Percentiles rank a stretch among this genome's conserved stretches.
Conservation (phyloP, 2,329 filamentous ascomycete genomes). For the Lecanicillium sp. region DNA sequence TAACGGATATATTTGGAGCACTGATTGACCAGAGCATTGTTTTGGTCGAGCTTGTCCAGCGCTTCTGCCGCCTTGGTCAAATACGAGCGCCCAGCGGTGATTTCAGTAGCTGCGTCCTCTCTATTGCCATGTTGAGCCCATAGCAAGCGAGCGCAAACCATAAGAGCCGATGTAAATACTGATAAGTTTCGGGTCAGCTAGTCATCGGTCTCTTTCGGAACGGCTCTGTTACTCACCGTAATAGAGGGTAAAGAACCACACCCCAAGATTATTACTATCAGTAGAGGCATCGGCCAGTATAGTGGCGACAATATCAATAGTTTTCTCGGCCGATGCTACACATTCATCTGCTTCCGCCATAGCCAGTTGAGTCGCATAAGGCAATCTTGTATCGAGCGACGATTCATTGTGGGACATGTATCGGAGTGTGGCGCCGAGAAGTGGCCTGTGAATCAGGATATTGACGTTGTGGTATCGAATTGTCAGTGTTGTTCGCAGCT, state of each 20-base stretch:
- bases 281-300: slow-evolving; percentile 6
- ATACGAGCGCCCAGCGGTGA: neutral
- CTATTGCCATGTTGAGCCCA: slow-evolving; percentile 3
- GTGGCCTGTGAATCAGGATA: slow-evolving; percentile 21
- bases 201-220: too few relatives aligned
- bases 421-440: slow-evolving; percentile 10
- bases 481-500: slow-evolving; percentile 30
- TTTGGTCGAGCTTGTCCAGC: slow-evolving; percentile 5
- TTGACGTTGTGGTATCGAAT: slow-evolving; percentile 23
- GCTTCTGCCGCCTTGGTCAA: slow-evolving; percentile 4
- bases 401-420: slow-evolving; percentile 6
- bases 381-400: slow-evolving; percentile 4
- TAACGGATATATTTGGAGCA: slow-evolving; percentile 7
- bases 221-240: slow-evolving; percentile 23
- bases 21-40: slow-evolving; percentile 3
- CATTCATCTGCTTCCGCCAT: slow-evolving; percentile 11
- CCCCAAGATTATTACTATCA: slow-evolving; percentile 15
- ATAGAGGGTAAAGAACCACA: slow-evolving; percentile 24
- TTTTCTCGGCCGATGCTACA: slow-evolving; percentile 15
- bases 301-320: slow-evolving; percentile 14
- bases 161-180: slow-evolving; percentile 7
- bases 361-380: slow-evolving; percentile 14
- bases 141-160: slow-evolving; percentile 5
- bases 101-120: neutral
- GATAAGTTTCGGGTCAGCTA: too few relatives aligned